Base-by-base conservation (phyloP, 176 grass and related monocot species). In the Puccinellia tenuiflora region DNA sequence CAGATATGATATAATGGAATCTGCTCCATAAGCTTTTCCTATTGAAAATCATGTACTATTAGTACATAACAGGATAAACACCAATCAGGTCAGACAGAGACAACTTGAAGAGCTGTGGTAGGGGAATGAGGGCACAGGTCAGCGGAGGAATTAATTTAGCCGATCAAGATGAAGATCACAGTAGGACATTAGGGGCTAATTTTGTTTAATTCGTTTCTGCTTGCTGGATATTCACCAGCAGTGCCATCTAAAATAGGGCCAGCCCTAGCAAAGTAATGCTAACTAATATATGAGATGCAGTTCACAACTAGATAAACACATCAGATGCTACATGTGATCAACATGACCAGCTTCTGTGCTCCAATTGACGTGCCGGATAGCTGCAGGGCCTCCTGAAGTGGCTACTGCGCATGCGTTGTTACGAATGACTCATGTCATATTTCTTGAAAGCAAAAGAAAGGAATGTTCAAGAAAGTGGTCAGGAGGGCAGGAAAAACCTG, bases 401-500 rank as follows among this genome's bases (percentile, higher is more conserved):
- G 63, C 18, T 68, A 68, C 21, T 38, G 8, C 2, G 21, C 52
- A 55, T 22, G 20, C 52, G 21, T 8, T 56, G 53, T 54, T 54
- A 21, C 2, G 52, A n/a, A 54, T 56, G 53, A 56, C 53, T 56
- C 21, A 68, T 40, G 35, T 39, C 65, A 40, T 40, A 38, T 13
- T 68, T 59, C 59, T 17, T 28, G 37, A 37, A 34, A 47, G 28
- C 1, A 51, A 45, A 86, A 28, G 6, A 83, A 71, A 47, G 45
- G 8, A 14, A 37, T 48, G 13, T 87, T 75, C 18, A 75, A 46
- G 26, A 74, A 57, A 83, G 62, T 54, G 38, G 9, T 54, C 9
- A 24, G 18, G 16, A 54, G 22, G 62, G 28, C 26, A 63, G 22
- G 72, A 25, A 1, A 78, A 76, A 97, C 95, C 95, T 92, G 88